Evolutionary conservation across 2,329 filamentous ascomycete species (phyloP).

Genomic region (Beauveria asiatica): DNA sequence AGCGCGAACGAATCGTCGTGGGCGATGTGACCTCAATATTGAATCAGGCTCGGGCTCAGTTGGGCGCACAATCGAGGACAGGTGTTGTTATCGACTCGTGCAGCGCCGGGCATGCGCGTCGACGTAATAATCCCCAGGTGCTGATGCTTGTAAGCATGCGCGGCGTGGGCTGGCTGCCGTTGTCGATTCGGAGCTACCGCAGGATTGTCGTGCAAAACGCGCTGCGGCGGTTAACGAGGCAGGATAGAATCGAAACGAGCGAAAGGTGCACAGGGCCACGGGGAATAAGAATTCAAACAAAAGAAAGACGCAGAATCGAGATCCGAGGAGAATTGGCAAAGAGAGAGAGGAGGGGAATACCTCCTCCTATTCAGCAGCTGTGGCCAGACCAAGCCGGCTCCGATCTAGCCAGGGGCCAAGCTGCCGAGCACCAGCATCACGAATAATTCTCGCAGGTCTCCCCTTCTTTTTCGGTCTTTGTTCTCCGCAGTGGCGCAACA

Average conservation of each 20-base stretch:
- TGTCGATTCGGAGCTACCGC: background rate
- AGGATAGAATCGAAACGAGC: background rate
- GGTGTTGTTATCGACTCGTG: background rate
- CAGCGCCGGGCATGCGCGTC: background rate
- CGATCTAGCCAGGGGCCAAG: conserved; percentile 6
- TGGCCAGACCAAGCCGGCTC: background rate
- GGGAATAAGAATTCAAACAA: background rate
- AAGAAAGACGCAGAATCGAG: background rate
- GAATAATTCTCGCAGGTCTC: conserved; percentile 2
- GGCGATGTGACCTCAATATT: background rate
- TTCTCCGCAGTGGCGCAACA: conserved; percentile 10
- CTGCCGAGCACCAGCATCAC: conserved; percentile 1
- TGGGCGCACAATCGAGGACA: background rate
- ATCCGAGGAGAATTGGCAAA: background rate
- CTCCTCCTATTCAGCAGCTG: background rate
- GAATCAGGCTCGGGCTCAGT: background rate
- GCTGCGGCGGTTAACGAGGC: background rate
- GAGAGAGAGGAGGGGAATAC: background rate
- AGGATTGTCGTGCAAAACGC: background rate
- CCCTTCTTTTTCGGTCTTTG: background rate
- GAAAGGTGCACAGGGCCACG: background rate
- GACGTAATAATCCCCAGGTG: conserved; percentile 1
- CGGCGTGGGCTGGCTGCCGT: background rate
- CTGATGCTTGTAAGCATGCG: background rate
- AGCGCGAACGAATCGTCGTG: background rate